Base-by-base conservation (phyloP, 371 early-diverging fungal genomes). In the Rhizopus delemar region DNA sequence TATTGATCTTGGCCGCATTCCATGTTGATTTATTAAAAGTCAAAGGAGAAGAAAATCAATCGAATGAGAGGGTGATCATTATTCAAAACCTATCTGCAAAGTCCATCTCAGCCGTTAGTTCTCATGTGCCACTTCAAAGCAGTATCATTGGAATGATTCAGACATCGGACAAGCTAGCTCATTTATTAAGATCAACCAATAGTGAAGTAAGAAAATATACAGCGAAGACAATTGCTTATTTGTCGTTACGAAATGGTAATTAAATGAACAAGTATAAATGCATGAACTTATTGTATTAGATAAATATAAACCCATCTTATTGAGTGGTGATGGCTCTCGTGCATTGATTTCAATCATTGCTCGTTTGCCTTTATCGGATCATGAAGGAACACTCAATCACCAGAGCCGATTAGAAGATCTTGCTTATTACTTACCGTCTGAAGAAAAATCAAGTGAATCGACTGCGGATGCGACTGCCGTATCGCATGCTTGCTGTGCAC, bases 401-500 rank as follows among this genome's bases (percentile, higher is more conserved):
- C 22, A 22, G 22, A 22, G 22, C 22, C 51, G 3, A 46, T 35
- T 46, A 15, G 48, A 60, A n/a, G 60, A 69, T 39, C 36, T 66
- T 7, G 11, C 12, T 12, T 62, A 59, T 46, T 66, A 63, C 13
- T 52, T 66, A 28, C 32, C 62, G 12, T 33, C 39, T 16, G 50
- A 56, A 35, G 8, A 46, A 1, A 46, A 13, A 32, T 15, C 35
- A 3, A 12, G 8, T 7, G 45, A 50, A 28, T 29, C 34, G 8
- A 31, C 41, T 41, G 33, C 31, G 36, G 45, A 54, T 48, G 45
- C 75, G 0, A 76, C 78, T 13, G 70, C 80, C 0, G 75, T 82
- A 7, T 82, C 86, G 1, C 83, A 86, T 63, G 72, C 78, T 8
- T 83, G 84, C 51, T 86, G 86, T 60, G 84, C 86, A 7, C 62